These are phyloP conservation scores for Neurospora tetrasperma DNA, from an alignment of 495 filamentous ascomycete genomes.

Conservation along the genomic window DNA sequence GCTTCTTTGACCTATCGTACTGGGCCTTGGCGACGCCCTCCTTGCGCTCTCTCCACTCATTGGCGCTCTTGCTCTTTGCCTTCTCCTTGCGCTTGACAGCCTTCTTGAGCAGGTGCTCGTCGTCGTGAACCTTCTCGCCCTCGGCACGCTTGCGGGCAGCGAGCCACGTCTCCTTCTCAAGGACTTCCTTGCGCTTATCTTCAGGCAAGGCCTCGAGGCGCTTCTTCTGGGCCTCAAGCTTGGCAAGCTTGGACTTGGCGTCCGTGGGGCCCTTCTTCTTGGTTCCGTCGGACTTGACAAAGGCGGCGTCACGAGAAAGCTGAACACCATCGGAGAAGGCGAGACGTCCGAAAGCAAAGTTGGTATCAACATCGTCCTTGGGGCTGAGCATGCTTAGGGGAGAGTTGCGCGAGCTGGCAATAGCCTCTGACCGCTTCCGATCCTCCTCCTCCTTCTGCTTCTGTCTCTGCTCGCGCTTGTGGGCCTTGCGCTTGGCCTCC, in stretches of 20 bases:
- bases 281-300: slow-evolving; percentile 35
- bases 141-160: slow-evolving; percentile 82
- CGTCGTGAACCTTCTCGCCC: slow-evolving; percentile 83
- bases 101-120: slow-evolving; percentile 84
- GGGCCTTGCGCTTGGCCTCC: slow-evolving; percentile 70
- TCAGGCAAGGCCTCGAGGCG: slow-evolving; percentile 60
- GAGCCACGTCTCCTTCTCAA: slow-evolving; percentile 90
- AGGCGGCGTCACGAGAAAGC: slow-evolving; percentile 53
- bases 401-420: slow-evolving; percentile 51
- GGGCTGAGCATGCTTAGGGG: slow-evolving; percentile 51
- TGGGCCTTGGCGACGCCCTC: slow-evolving; percentile 66
- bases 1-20: slow-evolving; percentile 72
- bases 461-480: slow-evolving; percentile 71
- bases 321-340: slow-evolving; percentile 77
- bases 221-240: slow-evolving; percentile 62
- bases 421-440: slow-evolving; percentile 54
- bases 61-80: slow-evolving; percentile 77
- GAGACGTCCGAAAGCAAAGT: slow-evolving; percentile 78
- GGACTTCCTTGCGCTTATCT: slow-evolving; percentile 69
- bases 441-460: slow-evolving; percentile 69
- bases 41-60: slow-evolving; percentile 77
- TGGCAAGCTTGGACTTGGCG: slow-evolving; percentile 58
- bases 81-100: slow-evolving; percentile 87
- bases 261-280: slow-evolving; percentile 73
- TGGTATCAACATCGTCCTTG: slow-evolving; percentile 32